Percentiles rank a stretch among this genome's conserved stretches.
These are phyloP conservation scores for Sistotremastrum suecicum DNA, from an alignment of 768 basidiomycete genomes.

Conservation along the genomic window DNA sequence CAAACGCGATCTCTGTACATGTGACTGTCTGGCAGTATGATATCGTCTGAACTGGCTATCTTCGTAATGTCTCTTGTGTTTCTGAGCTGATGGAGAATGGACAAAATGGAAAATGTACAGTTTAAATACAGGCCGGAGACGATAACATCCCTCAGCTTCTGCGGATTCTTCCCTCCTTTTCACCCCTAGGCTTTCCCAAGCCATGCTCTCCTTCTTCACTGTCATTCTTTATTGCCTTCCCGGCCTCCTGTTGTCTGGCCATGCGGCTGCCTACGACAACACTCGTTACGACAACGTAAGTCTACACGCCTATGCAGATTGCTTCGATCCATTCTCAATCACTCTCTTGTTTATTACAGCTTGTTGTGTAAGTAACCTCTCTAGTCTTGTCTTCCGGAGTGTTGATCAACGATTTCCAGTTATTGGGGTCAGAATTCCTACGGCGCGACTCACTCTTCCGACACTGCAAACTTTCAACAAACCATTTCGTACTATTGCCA, in stretches of 20 bases:
- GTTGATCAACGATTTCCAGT: slow-evolving; percentile 15
- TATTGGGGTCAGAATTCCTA: slow-evolving; percentile 73
- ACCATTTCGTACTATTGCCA: slow-evolving; percentile 50
- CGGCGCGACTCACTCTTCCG: slow-evolving; percentile 34
- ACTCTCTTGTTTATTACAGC: slow-evolving; percentile 19
- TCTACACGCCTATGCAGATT: slow-evolving; percentile 4
- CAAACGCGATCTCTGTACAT: background rate
- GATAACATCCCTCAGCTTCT: no score
- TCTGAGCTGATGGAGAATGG: no score
- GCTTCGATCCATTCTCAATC: background rate
- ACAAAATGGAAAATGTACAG: no score
- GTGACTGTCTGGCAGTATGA: background rate
- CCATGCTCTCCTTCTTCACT: no score
- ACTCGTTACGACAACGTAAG: slow-evolving; percentile 49
- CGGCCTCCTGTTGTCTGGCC: background rate
- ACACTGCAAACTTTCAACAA: slow-evolving; percentile 45
- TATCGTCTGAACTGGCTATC: background rate
- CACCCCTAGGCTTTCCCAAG: no score
- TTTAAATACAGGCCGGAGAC: no score
- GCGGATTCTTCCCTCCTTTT: background rate
- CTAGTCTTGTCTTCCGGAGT: no score
- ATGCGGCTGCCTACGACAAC: slow-evolving; percentile 34
- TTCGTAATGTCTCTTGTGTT: background rate
- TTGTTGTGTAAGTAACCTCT: slow-evolving; percentile 33
- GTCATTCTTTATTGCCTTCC: background rate